Evolutionary conservation across 2,329 filamentous ascomycete genomes (phyloP), one percentile per base, ranked within the genome.

Genomic region (Aureobasidium sp.): DNA sequence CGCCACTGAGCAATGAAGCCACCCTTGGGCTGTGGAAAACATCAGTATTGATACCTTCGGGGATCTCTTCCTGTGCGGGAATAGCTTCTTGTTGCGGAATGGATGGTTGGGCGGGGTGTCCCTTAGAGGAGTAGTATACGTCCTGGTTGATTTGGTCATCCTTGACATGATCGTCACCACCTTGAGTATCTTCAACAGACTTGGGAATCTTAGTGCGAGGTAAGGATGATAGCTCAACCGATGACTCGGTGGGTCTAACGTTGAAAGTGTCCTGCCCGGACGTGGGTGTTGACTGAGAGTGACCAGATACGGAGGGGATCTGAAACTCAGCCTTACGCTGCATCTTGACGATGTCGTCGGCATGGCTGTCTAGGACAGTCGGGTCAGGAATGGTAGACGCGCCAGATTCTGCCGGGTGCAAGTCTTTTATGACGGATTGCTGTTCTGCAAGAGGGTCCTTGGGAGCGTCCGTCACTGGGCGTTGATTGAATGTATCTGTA

Each of bases 1-100:
- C 53, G 26, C 62, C 55, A 26, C 52, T 59, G 7, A 66, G 32
- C 6, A 66, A 24, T 6, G 62, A 62, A n/a, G 64, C 63, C 5
- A 66, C 61, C 39, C 62, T 55, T 3, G 80, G 81, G 61, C 82
- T 87, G 62, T 83, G 82, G 69, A 88, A 88, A 0, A 88, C 72
- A 66, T 84, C 81, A 5, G 81, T 79, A 68, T 87, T 80, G 68
- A 86, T 76, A 51, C 81, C 84, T 59, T 84, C 81, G 4, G 84
- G 78, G 17, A 81, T 63, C n/a, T 81, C 76, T 20, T 80, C 76
- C 20, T 70, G 67, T 47, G 65, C 64, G 66, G 62, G 46, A 74
- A 71, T 37, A 72, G 68, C 59, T 52, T 66, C 63, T 55, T 53
- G 43, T 68, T 66, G 12, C 73, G 69, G 17, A 74, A 74, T 63